Evolutionary conservation across 495 filamentous ascomycete species (phyloP).

Genomic region (Letharia columbiana): DNA sequence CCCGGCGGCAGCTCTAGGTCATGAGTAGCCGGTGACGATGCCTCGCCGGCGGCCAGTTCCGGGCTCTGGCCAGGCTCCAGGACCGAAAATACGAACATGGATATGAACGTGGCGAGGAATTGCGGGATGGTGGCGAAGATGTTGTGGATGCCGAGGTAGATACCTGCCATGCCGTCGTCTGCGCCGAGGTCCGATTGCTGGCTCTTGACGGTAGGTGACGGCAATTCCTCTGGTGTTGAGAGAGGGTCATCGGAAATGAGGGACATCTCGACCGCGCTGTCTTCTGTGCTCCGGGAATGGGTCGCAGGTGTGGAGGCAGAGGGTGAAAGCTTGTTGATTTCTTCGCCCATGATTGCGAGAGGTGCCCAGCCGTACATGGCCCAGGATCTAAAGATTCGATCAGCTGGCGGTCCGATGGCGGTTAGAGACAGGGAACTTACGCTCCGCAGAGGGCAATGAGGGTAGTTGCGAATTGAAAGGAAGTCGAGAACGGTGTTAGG

Average conservation of each 20-base stretch:
- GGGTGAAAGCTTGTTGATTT: conserved; percentile 65
- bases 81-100: conserved; percentile 59
- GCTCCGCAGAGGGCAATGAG: conserved; percentile 62
- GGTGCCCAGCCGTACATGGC: conserved; percentile 76
- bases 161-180: conserved; percentile 57
- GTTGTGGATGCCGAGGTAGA: conserved; percentile 76
- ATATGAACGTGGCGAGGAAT: conserved; percentile 67
- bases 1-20: not conserved
- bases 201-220: no score
- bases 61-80: conserved; percentile 71
- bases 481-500: conserved; percentile 58
- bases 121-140: conserved; percentile 74
- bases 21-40: not conserved
- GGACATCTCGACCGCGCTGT: conserved; percentile 14
- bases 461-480: conserved; percentile 58
- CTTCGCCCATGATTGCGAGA: conserved; percentile 83
- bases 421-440: conserved; percentile 32
- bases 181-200: conserved; percentile 28
- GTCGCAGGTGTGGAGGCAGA: not conserved
- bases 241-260: conserved; percentile 19
- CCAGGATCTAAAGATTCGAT: conserved; percentile 46
- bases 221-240: not conserved
- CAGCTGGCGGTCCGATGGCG: not conserved
- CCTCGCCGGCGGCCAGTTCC: conserved; percentile 53
- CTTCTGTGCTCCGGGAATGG: not conserved